A percentile compares a stretch with the other conserved stretches of the same genome.
Conservation (phyloP, 2,329 filamentous ascomycete genomes). For the Pezicula radicicola region DNA sequence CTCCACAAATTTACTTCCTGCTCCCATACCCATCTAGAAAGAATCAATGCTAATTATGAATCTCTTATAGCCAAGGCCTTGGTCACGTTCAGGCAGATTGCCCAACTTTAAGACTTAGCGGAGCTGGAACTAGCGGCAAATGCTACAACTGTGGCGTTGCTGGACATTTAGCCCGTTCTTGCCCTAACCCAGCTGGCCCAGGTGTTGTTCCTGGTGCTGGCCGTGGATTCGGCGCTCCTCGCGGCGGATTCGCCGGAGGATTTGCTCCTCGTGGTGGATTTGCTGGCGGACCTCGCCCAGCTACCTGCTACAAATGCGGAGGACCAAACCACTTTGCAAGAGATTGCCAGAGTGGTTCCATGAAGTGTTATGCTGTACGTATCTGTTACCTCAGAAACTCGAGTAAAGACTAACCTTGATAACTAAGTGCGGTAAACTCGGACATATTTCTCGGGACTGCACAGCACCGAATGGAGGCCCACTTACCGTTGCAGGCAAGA, state of each 20-base stretch:
- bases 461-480: conserved; percentile 95
- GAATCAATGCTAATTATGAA: too few relatives aligned
- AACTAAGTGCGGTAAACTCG: conserved; percentile 59
- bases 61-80: conserved; percentile 69
- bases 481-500: conserved; percentile 94
- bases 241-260: conserved; percentile 66
- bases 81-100: conserved; percentile 99
- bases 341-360: conserved; percentile 57
- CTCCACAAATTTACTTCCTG: too few relatives aligned
- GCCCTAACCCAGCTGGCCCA: conserved; percentile 68
- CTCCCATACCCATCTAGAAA: too few relatives aligned
- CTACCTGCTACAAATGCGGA: conserved; percentile 73
- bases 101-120: conserved; percentile 90
- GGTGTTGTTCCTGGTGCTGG: conserved; percentile 46
- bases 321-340: conserved; percentile 97
- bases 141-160: conserved; percentile 97
- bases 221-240: conserved; percentile 64
- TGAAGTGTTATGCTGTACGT: conserved; percentile 57
- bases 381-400: too few relatives aligned
- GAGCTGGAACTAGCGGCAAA: conserved; percentile 75
- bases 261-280: conserved; percentile 71
- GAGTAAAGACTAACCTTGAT: conserved; percentile 56
- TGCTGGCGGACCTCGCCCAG: conserved; percentile 63
- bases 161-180: conserved; percentile 89
- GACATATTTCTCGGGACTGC: conserved; percentile 67